Evolutionary conservation across 2,329 filamentous ascomycete species (phyloP).

Genomic region (Monilinia fructicola): DNA sequence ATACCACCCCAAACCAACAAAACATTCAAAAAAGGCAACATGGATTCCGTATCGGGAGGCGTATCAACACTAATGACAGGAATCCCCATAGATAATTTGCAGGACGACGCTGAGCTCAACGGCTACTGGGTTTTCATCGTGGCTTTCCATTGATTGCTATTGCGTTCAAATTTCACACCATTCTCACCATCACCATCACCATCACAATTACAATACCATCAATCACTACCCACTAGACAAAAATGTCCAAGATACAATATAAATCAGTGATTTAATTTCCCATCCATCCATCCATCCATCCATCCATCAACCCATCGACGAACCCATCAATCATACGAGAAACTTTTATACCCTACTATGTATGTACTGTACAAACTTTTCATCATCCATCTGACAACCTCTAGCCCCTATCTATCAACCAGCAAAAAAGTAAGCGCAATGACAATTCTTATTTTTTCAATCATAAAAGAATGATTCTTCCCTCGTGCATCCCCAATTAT

Average conservation of each 20-base stretch:
- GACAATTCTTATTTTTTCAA: neutral
- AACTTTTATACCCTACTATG: slow-evolving; percentile 15
- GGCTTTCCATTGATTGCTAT: no score
- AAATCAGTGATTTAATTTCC: neutral
- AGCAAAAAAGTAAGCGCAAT: neutral
- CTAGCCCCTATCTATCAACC: neutral
- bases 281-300: neutral
- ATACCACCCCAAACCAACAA: no score
- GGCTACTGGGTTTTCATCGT: no score
- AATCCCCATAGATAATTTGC: no score
- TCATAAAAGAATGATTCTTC: neutral
- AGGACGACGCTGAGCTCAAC: no score
- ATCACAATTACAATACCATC: no score
- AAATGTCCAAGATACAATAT: neutral
- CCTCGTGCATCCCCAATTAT: neutral
- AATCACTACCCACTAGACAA: neutral
- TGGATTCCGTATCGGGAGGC: no score
- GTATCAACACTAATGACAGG: no score
- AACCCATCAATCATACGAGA: neutral
- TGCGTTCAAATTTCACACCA: no score
- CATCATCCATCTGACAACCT: neutral
- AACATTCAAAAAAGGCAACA: no score
- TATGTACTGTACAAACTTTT: slow-evolving; percentile 8
- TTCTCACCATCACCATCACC: neutral
- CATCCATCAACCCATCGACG: neutral